Conservation (phyloP, 78 protist genomes). For the Parvularia atlantis region DNA sequence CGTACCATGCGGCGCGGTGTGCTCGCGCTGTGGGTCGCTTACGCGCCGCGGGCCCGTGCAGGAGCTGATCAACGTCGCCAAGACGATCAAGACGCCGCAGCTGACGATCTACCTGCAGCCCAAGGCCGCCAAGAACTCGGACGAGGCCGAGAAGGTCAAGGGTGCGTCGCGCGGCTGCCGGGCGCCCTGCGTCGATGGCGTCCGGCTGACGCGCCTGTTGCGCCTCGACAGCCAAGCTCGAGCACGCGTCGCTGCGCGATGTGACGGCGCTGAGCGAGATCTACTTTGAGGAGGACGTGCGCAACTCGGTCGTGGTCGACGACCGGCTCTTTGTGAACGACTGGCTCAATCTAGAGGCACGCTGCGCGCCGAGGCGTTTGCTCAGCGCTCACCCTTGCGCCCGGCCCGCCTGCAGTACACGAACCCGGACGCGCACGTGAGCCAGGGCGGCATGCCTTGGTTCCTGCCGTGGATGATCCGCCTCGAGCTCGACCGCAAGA, state of each 20-base stretch:
- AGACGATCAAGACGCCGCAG: slow-evolving; percentile 79
- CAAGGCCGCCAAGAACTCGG: no score
- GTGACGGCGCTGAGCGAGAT: slow-evolving; percentile 72
- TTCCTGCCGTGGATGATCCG: slow-evolving; percentile 88
- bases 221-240: slow-evolving; percentile 60
- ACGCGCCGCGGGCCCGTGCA: slow-evolving; percentile 71
- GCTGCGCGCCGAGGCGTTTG: no score
- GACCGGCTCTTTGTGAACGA: slow-evolving; percentile 64
- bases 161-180: no score
- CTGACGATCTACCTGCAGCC: slow-evolving; percentile 73
- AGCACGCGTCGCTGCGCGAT: slow-evolving; percentile 67
- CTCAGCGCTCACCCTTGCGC: no score
- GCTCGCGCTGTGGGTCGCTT: slow-evolving; percentile 4
- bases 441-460: no score
- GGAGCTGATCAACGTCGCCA: slow-evolving; percentile 95
- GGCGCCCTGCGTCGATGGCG: no score
- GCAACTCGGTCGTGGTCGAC: slow-evolving; percentile 52
- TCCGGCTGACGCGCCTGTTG: no score
- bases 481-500: slow-evolving; percentile 58
- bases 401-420: no score
- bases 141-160: no score
- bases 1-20: slow-evolving; percentile 2
- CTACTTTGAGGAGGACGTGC: slow-evolving; percentile 90
- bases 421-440: slow-evolving; percentile 33
- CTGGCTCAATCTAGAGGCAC: no score